Base-by-base conservation (phyloP, 2,329 filamentous ascomycete genomes). In the Myriangium duriaei region DNA sequence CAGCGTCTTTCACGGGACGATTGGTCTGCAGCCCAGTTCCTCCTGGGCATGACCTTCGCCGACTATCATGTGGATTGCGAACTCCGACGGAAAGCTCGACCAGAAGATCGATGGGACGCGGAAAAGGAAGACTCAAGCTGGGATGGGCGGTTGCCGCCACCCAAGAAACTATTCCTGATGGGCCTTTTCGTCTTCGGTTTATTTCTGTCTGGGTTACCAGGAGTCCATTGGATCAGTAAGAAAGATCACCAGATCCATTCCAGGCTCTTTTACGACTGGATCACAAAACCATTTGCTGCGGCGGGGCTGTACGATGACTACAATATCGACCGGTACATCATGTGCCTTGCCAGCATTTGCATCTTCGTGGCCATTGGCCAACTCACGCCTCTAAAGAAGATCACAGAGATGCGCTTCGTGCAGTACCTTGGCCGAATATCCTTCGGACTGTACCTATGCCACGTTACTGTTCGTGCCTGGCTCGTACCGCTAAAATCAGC, bases 381-480 rank as follows among this genome's bases (percentile, higher is more conserved):
- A n/a, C 7, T 26, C 7, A 7, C 21, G n/a, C 7, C 7, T 26
- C n/a, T 26, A n/a, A 26, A 26, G 21, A 7, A n/a, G n/a, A 26
- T 26, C 21, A 26, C 21, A 26, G 21, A 26, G 21, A 26, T n/a
- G n/a, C 21, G 21, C 7, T n/a, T 26, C 21, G 21, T 15, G 5
- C 30, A 32, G 12, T 32, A 32, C 16, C 30, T 32, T 15, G 30
- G 30, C 30, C 4, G 15, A 5, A 32, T 32, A 13, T 14, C 12
- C 12, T 32, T 32, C 15, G 30, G 30, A 4, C 16, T 32, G 5
- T 32, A 32, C 30, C 12, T 16, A 4, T 14, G 13, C 12, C 30
- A 32, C 12, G 16, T 32, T 5, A 14, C 15, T 5, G 12, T 32
- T 42, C 56, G 59, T 52, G 61, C 60, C 36, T 64, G 61, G 61